Conservation (phyloP, 805 yeast species). For the Yamadazyma laniorum region DNA sequence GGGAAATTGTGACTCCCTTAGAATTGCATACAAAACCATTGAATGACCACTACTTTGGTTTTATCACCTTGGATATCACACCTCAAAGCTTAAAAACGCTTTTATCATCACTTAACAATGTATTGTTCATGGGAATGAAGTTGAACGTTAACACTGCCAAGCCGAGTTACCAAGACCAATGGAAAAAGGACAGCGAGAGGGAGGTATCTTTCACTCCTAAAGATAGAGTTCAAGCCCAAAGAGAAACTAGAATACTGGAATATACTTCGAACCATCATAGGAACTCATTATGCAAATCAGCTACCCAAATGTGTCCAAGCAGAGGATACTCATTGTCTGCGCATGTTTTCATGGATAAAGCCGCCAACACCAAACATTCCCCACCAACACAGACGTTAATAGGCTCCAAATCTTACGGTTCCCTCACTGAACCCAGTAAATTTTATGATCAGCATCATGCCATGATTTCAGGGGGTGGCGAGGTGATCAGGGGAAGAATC, state of each 20-base stretch:
- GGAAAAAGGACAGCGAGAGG: slow-evolving; percentile 46
- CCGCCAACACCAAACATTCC: slow-evolving; percentile 35
- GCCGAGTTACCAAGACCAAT: slow-evolving; percentile 45
- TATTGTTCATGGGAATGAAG: slow-evolving; percentile 71
- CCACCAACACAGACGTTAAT: slow-evolving; percentile 29
- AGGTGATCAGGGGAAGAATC: slow-evolving; percentile 55
- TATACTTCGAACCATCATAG: slow-evolving; percentile 24
- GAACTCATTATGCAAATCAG: slow-evolving; percentile 22
- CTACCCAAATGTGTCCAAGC: slow-evolving; percentile 7
- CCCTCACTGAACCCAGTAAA: slow-evolving; percentile 31
- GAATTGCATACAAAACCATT: slow-evolving; percentile 56
- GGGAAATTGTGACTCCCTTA: slow-evolving; percentile 47
- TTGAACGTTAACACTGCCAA: slow-evolving; percentile 63
- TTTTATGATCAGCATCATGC: slow-evolving; percentile 24
- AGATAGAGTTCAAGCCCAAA: slow-evolving; percentile 25
- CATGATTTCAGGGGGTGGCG: slow-evolving; percentile 35
- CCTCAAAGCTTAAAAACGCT: slow-evolving; percentile 48
- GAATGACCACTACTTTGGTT: slow-evolving; percentile 61
- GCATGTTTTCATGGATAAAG: slow-evolving; percentile 30
- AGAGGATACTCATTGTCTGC: slow-evolving; percentile 32
- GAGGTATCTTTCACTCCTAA: slow-evolving; percentile 25
- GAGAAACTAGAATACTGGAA: slow-evolving; percentile 45
- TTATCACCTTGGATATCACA: slow-evolving; percentile 55
- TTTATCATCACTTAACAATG: slow-evolving; percentile 61
- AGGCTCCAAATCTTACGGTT: slow-evolving; percentile 37